Evolutionary conservation across 164 flowering plant genomes (phyloP).

Genomic region (Annona squamosa): DNA sequence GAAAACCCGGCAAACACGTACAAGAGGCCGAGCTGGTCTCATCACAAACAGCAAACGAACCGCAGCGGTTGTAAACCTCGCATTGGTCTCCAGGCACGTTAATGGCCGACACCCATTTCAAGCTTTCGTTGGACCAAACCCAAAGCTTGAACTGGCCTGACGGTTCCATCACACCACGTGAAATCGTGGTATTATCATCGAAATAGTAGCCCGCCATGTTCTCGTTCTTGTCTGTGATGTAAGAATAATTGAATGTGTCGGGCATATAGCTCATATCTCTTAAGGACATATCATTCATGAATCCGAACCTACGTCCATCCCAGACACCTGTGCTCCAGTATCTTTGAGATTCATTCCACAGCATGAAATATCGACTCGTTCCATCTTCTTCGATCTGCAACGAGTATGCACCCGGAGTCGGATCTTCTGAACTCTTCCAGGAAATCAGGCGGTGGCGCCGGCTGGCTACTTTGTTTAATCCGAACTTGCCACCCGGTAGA

Average conservation of each 20-base stretch:
- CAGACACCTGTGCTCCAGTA: constrained; percentile 5
- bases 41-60: constrained; percentile 19
- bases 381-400: constrained; percentile 1
- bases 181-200: not conserved
- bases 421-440: constrained; percentile 7
- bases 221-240: not conserved
- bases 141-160: constrained; percentile 16
- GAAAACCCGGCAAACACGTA: constrained; percentile 15
- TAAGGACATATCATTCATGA: not conserved
- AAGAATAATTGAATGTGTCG: not conserved
- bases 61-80: constrained; percentile 15
- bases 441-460: not conserved
- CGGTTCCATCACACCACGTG: constrained; percentile 12
- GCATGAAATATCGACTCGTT: not conserved
- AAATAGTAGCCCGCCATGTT: constrained; percentile 9
- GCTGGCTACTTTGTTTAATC: not conserved
- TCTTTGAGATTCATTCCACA: not conserved
- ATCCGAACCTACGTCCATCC: constrained; percentile 2
- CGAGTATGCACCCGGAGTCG: constrained; percentile 4
- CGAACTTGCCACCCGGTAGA: constrained; percentile 5
- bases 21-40: constrained; percentile 3
- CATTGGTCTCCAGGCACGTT: constrained; percentile 12
- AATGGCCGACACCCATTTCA: constrained; percentile 15
- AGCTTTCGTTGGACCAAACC: constrained; percentile 2
- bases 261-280: not conserved